A percentile compares a stretch with the other conserved stretches of the same genome.
phyloP scores from a whole-genome alignment of 371 early-diverging fungal species.

The Actinomucor elegans region DNA sequence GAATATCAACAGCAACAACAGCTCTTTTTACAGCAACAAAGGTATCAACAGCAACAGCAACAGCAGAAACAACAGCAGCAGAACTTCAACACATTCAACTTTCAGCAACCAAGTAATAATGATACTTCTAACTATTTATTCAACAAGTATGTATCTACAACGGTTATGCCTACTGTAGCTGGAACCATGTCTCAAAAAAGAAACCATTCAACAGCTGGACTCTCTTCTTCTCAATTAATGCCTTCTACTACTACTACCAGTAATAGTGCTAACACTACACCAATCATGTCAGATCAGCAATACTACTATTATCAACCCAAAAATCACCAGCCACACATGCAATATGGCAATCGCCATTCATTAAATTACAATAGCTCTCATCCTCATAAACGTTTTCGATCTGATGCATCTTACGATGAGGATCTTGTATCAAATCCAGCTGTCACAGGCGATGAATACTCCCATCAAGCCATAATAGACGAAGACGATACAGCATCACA shows the following conservation, averaged over 20 bases:
- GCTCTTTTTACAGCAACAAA: background rate
- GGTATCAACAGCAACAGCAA: slow-evolving; percentile 4
- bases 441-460: background rate
- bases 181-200: background rate
- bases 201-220: background rate
- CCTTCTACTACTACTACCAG: too few relatives aligned
- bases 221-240: background rate
- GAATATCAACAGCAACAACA: slow-evolving; percentile 1
- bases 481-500: background rate
- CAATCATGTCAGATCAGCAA: background rate
- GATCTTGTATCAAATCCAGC: background rate
- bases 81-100: background rate
- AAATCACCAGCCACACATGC: background rate
- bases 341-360: background rate
- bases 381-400: background rate
- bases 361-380: background rate
- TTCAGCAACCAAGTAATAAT: background rate
- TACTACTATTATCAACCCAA: background rate
- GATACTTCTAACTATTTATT: background rate
- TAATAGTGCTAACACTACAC: too few relatives aligned
- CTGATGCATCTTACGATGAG: background rate
- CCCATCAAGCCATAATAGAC: background rate
- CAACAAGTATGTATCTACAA: background rate
- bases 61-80: background rate
- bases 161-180: background rate